Conservation (phyloP, 225 moss, liverwort and hornwort species). For the Anthoceros angustus region DNA sequence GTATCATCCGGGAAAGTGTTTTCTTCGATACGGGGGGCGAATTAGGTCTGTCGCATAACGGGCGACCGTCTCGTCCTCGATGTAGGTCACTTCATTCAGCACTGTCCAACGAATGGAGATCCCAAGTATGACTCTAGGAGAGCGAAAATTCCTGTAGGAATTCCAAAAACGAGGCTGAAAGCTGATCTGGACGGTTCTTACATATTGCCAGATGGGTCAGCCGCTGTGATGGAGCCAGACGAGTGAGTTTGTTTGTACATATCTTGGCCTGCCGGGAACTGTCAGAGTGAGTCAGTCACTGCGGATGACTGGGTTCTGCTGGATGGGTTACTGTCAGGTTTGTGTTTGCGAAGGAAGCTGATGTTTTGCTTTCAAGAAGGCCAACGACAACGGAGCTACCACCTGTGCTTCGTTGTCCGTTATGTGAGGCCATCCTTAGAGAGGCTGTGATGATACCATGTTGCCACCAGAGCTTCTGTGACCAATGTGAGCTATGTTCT, state of each 20-base stretch:
- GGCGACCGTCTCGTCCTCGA: neutral
- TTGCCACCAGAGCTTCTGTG: slow-evolving; percentile 97
- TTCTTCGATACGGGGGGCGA: neutral
- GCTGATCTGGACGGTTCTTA: slow-evolving; percentile 92
- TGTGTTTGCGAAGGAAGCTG: slow-evolving; percentile 85
- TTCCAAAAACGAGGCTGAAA: slow-evolving; percentile 84
- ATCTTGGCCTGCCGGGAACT: neutral
- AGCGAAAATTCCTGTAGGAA: slow-evolving; percentile 88
- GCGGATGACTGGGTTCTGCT: neutral
- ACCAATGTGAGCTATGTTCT: slow-evolving; percentile 52
- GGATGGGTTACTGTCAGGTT: slow-evolving; percentile 22
- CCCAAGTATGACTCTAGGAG: slow-evolving; percentile 84
- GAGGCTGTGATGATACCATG: slow-evolving; percentile 99
- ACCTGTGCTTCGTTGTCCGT: slow-evolving; percentile 74
- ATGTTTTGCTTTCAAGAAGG: slow-evolving; percentile 65
- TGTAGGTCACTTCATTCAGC: slow-evolving; percentile 88
- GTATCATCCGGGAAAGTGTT: slow-evolving; percentile 13
- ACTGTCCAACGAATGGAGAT: slow-evolving; percentile 98
- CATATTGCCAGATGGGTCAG: slow-evolving; percentile 80
- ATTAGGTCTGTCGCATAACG: neutral
- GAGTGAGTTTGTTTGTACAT: slow-evolving; percentile 35
- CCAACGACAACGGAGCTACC: slow-evolving; percentile 65
- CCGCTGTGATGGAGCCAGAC: slow-evolving; percentile 91
- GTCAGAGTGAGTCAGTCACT: neutral
- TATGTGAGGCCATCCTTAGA: slow-evolving; percentile 70